phyloP scores from a whole-genome alignment of 352 stramenopile genomes.

The Peronosclerospora sorghi region DNA sequence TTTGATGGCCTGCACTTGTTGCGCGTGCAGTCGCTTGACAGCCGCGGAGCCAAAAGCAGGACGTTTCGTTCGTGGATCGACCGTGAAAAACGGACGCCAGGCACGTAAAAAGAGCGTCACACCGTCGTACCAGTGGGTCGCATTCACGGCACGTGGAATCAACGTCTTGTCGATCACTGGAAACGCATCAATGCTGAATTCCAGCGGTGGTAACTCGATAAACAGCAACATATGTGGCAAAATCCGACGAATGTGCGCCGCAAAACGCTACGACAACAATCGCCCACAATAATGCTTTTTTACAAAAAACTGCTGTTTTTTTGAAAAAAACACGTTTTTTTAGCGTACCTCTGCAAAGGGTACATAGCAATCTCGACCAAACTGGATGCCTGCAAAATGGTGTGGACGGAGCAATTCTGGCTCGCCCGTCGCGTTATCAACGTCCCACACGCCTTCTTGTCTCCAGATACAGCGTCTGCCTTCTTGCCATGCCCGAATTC shows the following conservation, averaged over 20 bases:
- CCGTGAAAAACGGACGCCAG: conserved; percentile 62
- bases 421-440: conserved; percentile 25
- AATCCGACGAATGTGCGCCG: conserved; percentile 39
- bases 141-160: conserved; percentile 66
- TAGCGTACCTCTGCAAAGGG: conserved; percentile 52
- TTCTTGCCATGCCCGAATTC: conserved; percentile 57
- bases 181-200: conserved; percentile 61
- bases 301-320: too few relatives aligned
- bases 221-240: conserved; percentile 66
- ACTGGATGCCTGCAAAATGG: conserved; percentile 64
- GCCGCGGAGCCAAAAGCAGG: conserved; percentile 50
- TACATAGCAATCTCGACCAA: conserved; percentile 74
- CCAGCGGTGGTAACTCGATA: conserved; percentile 64
- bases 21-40: conserved; percentile 49
- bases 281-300: conserved; percentile 2
- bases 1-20: conserved; percentile 49
- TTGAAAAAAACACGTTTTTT: not conserved
- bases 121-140: conserved; percentile 87
- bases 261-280: conserved; percentile 28
- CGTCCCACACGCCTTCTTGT: conserved; percentile 70
- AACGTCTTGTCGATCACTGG: conserved; percentile 42
- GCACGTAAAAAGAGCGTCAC: conserved; percentile 75
- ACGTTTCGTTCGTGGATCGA: conserved; percentile 51
- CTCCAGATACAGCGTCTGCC: conserved; percentile 65
- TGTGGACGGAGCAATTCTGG: conserved; percentile 44